Conservation (phyloP, 2,329 filamentous ascomycete species). For the Xylaria sp. region DNA sequence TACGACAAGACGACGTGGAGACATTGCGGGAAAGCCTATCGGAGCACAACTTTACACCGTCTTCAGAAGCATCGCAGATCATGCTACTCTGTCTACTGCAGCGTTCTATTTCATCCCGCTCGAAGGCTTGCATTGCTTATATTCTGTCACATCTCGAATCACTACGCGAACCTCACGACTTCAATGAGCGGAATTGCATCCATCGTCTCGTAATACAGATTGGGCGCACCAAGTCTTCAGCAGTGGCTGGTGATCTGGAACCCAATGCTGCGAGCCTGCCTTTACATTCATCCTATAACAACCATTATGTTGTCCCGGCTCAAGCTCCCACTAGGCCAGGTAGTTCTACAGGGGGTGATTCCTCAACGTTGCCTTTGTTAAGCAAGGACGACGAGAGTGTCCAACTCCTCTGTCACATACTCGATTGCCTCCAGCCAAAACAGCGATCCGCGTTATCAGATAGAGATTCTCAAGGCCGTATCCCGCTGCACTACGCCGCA, state of each 20-base stretch:
- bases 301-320: conserved; percentile 80
- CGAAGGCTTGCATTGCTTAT: conserved; percentile 71
- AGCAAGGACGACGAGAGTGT: conserved; percentile 77
- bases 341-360: conserved; percentile 56
- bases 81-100: conserved; percentile 83
- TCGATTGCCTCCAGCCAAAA: conserved; percentile 70
- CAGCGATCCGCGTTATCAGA: conserved; percentile 72
- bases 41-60: conserved; percentile 60
- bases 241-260: conserved; percentile 54
- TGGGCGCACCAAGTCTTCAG: conserved; percentile 69
- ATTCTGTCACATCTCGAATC: conserved; percentile 72
- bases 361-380: conserved; percentile 71
- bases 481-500: conserved; percentile 90
- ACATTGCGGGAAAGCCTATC: conserved; percentile 62
- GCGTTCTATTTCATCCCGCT: conserved; percentile 72
- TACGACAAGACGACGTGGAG: conserved; percentile 69
- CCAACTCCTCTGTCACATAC: conserved; percentile 64
- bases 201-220: conserved; percentile 93
- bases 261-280: conserved; percentile 57
- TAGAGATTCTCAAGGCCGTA: conserved; percentile 79
- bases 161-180: conserved; percentile 86
- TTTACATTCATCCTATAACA: conserved; percentile 60
- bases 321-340: conserved; percentile 65
- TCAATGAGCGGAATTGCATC: conserved; percentile 92
- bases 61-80: conserved; percentile 63